Conservation (phyloP, 2,329 filamentous ascomycete species). For the Botrytis aclada region DNA sequence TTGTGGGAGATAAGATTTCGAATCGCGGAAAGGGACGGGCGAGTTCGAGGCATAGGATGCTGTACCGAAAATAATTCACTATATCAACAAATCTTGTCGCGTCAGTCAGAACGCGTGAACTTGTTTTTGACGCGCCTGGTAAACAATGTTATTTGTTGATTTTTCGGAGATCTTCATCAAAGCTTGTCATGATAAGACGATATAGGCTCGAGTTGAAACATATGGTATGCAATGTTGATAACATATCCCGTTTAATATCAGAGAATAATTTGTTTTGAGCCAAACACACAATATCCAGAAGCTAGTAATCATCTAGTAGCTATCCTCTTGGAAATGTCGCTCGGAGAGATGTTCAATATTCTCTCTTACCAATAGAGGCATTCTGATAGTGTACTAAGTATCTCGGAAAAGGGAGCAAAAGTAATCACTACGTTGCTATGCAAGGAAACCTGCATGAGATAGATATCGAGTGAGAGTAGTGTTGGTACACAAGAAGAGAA, state of each 20-base stretch:
- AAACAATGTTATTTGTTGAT: not conserved
- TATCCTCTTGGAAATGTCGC: fast-evolving
- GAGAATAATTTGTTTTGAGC: not conserved
- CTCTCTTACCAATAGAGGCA: fast-evolving
- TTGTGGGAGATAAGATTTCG: not conserved
- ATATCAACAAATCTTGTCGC: not conserved
- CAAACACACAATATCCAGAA: not conserved
- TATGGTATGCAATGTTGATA: not conserved
- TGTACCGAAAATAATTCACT: not conserved
- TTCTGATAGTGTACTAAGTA: not conserved
- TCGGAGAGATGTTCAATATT: too few species aligned
- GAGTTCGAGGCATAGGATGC: not conserved
- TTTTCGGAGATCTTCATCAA: not conserved
- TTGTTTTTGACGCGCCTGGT: not conserved
- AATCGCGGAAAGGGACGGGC: not conserved
- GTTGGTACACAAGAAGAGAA: too few species aligned
- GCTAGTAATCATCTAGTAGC: not conserved
- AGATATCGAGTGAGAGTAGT: too few species aligned
- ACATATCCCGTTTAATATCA: fast-evolving
- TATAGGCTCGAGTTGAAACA: fast-evolving
- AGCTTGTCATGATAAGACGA: not conserved
- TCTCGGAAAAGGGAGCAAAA: not conserved
- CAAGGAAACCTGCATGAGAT: not conserved
- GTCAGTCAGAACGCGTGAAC: not conserved
- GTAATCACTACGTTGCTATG: not conserved